Evolutionary conservation across 768 basidiomycete genomes (phyloP).

Genomic region (Mycena capillaripes): DNA sequence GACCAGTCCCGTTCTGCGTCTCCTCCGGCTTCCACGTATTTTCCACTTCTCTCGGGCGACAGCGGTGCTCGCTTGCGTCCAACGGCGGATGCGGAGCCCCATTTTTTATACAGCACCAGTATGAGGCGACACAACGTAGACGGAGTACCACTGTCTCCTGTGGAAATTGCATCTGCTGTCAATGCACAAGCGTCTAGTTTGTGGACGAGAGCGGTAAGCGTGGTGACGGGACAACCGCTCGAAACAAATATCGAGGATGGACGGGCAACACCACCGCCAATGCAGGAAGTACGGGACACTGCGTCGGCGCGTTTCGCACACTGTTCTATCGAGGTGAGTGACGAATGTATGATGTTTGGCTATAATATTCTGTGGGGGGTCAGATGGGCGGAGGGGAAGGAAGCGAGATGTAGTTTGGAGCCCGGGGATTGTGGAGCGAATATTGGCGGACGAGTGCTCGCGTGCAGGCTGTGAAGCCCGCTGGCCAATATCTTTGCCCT

Average conservation of each 20-base stretch:
- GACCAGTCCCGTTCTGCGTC: constrained; percentile 59
- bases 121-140: constrained; percentile 77
- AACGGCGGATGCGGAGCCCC: constrained; percentile 73
- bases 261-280: constrained; percentile 48
- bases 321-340: constrained; percentile 72
- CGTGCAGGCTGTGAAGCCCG: too few species aligned
- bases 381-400: too few species aligned
- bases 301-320: constrained; percentile 79
- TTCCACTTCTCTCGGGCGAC: constrained; percentile 69
- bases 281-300: constrained; percentile 61
- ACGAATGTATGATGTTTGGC: not conserved
- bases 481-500: too few species aligned
- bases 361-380: not conserved
- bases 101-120: constrained; percentile 89
- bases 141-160: constrained; percentile 58
- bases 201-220: constrained; percentile 61
- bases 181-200: constrained; percentile 65
- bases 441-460: too few species aligned
- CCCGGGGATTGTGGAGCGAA: too few species aligned
- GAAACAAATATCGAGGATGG: constrained; percentile 54
- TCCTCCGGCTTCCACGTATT: constrained; percentile 88
- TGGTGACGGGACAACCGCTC: constrained; percentile 54
- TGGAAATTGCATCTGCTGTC: constrained; percentile 60
- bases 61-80: constrained; percentile 66
- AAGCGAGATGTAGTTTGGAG: too few species aligned